A percentile compares a stretch with the other conserved stretches of the same genome.
Conservation (phyloP, 1,284 basidiomycete species). For the Ustilago tritici region DNA sequence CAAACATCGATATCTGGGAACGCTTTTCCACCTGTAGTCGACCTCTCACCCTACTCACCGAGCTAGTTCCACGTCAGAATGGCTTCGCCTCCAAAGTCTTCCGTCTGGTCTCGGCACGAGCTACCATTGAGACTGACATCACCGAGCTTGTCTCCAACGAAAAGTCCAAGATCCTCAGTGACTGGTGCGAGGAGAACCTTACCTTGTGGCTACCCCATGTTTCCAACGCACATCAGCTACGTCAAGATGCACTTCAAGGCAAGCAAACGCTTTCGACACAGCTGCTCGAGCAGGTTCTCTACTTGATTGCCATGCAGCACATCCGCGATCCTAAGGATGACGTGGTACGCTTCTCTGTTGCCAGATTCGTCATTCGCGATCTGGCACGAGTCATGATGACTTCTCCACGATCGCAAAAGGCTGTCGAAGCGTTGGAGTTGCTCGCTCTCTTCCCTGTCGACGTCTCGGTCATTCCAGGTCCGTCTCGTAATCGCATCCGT, state of each 20-base stretch:
- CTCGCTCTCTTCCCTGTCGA: slow-evolving; percentile 48
- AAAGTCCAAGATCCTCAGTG: slow-evolving; percentile 43
- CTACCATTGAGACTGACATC: slow-evolving; percentile 45
- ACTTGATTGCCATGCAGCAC: slow-evolving; percentile 44
- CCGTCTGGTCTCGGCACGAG: slow-evolving; percentile 46
- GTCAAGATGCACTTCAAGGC: slow-evolving; percentile 33
- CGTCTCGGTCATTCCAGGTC: slow-evolving; percentile 39
- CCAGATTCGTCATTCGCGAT: slow-evolving; percentile 39
- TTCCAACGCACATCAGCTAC: slow-evolving; percentile 38
- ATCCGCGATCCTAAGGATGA: slow-evolving; percentile 45
- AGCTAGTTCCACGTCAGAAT: slow-evolving; percentile 40
- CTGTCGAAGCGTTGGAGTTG: slow-evolving; percentile 39
- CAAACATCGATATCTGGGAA: slow-evolving; percentile 45
- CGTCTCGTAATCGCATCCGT: slow-evolving; percentile 40
- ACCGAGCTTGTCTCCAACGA: slow-evolving; percentile 33
- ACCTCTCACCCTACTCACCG: slow-evolving; percentile 43
- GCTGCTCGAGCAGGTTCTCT: slow-evolving; percentile 44
- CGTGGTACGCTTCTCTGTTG: slow-evolving; percentile 35
- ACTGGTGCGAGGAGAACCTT: slow-evolving; percentile 48
- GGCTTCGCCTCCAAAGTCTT: slow-evolving; percentile 44
- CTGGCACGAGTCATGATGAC: slow-evolving; percentile 42
- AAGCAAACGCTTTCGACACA: slow-evolving; percentile 43
- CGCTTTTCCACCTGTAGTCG: slow-evolving; percentile 42
- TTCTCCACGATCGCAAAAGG: slow-evolving; percentile 31
- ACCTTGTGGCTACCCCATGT: slow-evolving; percentile 43